phyloP scores from a whole-genome alignment of 2,329 filamentous ascomycete species.

The Ophiostoma ips region DNA sequence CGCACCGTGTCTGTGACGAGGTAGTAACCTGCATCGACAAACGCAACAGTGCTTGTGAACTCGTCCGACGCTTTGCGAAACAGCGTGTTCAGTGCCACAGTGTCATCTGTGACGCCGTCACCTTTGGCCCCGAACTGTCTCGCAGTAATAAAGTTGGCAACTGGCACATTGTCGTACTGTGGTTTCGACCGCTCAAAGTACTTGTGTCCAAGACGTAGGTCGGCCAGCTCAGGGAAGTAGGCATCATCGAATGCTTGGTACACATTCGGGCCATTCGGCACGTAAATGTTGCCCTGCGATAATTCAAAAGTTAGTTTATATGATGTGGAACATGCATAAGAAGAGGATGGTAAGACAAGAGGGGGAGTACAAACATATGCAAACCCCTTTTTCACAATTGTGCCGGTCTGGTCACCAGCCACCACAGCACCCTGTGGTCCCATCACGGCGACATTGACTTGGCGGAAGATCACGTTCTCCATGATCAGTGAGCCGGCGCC shows the following conservation, averaged over 20 bases:
- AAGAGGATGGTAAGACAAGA: not conserved
- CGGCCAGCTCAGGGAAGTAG: slow-evolving; percentile 31
- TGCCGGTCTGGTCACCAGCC: slow-evolving; percentile 32
- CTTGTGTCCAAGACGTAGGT: slow-evolving; percentile 37
- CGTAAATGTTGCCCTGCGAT: slow-evolving; percentile 53
- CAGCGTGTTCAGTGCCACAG: slow-evolving; percentile 46
- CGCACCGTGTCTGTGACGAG: slow-evolving; percentile 40
- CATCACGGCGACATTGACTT: slow-evolving; percentile 29
- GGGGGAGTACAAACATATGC: slow-evolving; percentile 15
- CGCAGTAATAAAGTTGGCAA: slow-evolving; percentile 51
- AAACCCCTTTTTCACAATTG: slow-evolving; percentile 41
- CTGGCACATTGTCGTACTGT: slow-evolving; percentile 49
- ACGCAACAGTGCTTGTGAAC: slow-evolving; percentile 35
- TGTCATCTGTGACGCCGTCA: slow-evolving; percentile 64
- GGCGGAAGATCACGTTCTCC: slow-evolving; percentile 33
- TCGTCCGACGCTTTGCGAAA: slow-evolving; percentile 20
- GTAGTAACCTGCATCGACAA: slow-evolving; percentile 50
- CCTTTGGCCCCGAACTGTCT: slow-evolving; percentile 55
- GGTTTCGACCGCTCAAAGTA: slow-evolving; percentile 68
- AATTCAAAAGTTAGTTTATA: too few relatives aligned
- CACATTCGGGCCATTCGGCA: slow-evolving; percentile 26
- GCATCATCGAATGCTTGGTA: slow-evolving; percentile 30
- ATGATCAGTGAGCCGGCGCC: slow-evolving; percentile 31
- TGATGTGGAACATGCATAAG: not conserved
- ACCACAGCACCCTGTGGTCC: slow-evolving; percentile 33